A percentile compares a stretch with the other conserved stretches of the same genome.
Evolutionary conservation across 108 stramenopile species (phyloP).

Genomic region (Skeletonema potamos): DNA sequence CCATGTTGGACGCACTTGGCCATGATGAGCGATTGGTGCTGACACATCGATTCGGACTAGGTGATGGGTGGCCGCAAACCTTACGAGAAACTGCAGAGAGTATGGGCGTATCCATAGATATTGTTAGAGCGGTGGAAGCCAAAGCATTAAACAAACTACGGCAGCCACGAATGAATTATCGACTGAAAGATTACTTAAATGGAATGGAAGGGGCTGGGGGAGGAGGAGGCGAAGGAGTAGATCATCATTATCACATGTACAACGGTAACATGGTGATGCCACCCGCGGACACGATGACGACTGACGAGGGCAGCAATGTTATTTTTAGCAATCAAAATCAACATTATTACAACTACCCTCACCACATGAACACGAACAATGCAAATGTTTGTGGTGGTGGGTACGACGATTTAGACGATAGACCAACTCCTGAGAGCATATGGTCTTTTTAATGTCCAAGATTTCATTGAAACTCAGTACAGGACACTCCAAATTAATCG

Average conservation of each 20-base stretch:
- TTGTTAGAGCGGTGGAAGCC: constrained; percentile 84
- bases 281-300: not conserved
- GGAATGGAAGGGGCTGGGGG: constrained; percentile 10
- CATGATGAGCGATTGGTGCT: constrained; percentile 78
- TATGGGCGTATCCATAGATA: constrained; percentile 74
- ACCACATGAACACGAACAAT: constrained; percentile 8
- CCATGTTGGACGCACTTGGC: constrained; percentile 56
- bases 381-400: not conserved
- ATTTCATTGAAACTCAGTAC: not conserved
- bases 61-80: constrained; percentile 62
- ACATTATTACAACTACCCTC: constrained; percentile 15
- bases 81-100: constrained; percentile 77
- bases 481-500: not conserved
- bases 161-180: constrained; percentile 73
- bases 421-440: constrained; percentile 40
- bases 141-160: constrained; percentile 91
- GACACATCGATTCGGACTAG: constrained; percentile 83
- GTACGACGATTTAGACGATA: constrained; percentile 4
- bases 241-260: not conserved
- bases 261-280: not conserved
- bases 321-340: constrained; percentile 14
- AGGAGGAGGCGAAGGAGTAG: not conserved
- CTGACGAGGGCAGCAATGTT: not conserved
- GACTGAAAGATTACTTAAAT: constrained; percentile 68
- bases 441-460: constrained; percentile 39